Evolutionary conservation across 768 basidiomycete genomes (phyloP), one percentile per base, ranked within the genome.

Genomic region (Boletus sp.): DNA sequence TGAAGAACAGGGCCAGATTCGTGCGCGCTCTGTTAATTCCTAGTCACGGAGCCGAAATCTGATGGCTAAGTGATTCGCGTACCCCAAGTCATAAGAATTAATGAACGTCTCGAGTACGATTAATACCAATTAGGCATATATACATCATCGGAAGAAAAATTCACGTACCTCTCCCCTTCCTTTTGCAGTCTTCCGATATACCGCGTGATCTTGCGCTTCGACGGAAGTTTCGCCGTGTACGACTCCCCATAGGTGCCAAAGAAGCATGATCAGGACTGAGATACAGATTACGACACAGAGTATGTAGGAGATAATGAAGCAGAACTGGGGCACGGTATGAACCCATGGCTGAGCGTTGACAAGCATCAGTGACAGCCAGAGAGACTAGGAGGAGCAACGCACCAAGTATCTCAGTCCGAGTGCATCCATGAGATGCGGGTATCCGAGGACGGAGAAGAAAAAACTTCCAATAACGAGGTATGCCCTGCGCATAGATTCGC

Each of bases 21-120:
- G 76, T 78, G 47, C 74, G 71, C 64, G 25, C 82, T 82, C 63
- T 45, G 42, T 38, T 9, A 4, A 21, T 7, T 10, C 15, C 53
- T 35, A 10, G 58, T 30, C 11, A 32, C 15, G 25, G 21, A 32
- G 8, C 27, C 17, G 21, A 42, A 42, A 45, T 14, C 23, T 25
- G 9, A n/a, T 14, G 19, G 13, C 11, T n/a, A 52, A 49, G 19
- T 7, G 27, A 53, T 50, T 11, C 27, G 64, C 78, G 39, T 66
- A 87, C 81, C 94, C 96, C 5, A 96, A 74, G 68, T 98, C 90
- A 66, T 93, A 99, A 2, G 89, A 93, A 64, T 98, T 98, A 11
- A 92, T 77, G 64, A 94, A 98, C 1, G 75, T 75, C 90, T 91
- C 37, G 13, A 56, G 27, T 30, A 23, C 41, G 34, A 42, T 57